A percentile compares a stretch with the other conserved stretches of the same genome.
These are phyloP conservation scores for Aspergillus sclerotialis DNA, from an alignment of 2,329 filamentous ascomycete genomes.

Conservation along the genomic window DNA sequence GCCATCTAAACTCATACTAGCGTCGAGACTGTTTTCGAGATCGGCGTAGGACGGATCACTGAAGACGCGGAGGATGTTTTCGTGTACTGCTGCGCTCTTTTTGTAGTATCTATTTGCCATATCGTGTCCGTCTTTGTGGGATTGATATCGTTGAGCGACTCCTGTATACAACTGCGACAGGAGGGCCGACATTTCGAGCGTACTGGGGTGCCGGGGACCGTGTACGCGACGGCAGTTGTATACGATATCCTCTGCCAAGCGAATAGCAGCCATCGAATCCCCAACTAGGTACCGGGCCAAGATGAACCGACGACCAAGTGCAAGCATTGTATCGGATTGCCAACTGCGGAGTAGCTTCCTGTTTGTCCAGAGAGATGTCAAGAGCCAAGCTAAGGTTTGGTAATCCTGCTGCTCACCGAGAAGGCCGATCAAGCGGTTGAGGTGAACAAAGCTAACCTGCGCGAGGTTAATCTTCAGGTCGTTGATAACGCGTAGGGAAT, in stretches of 20 bases:
- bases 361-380: slow-evolving; percentile 38
- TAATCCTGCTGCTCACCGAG: slow-evolving; percentile 42
- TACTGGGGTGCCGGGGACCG: slow-evolving; percentile 40
- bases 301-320: slow-evolving; percentile 45
- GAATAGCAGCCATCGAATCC: slow-evolving; percentile 38
- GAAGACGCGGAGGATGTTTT: slow-evolving; percentile 31
- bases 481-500: slow-evolving; percentile 34
- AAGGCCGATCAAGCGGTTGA: slow-evolving; percentile 37
- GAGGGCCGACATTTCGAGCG: slow-evolving; percentile 43
- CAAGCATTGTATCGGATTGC: slow-evolving; percentile 38
- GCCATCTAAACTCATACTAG: slow-evolving; percentile 15
- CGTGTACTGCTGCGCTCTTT: slow-evolving; percentile 29
- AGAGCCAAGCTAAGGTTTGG: slow-evolving; percentile 34
- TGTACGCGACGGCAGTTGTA: slow-evolving; percentile 50
- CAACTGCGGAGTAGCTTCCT: slow-evolving; percentile 39
- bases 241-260: slow-evolving; percentile 47
- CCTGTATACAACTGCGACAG: slow-evolving; percentile 45
- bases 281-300: slow-evolving; percentile 44
- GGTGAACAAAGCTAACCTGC: slow-evolving; percentile 32
- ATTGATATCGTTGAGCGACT: slow-evolving; percentile 28
- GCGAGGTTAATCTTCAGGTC: slow-evolving; percentile 38
- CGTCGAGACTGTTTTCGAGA: slow-evolving; percentile 16
- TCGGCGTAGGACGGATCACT: slow-evolving; percentile 27
- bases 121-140: slow-evolving; percentile 23
- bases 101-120: slow-evolving; percentile 34